Evolutionary conservation across 495 filamentous ascomycete species (phyloP).

Genomic region (Neurospora sp.): DNA sequence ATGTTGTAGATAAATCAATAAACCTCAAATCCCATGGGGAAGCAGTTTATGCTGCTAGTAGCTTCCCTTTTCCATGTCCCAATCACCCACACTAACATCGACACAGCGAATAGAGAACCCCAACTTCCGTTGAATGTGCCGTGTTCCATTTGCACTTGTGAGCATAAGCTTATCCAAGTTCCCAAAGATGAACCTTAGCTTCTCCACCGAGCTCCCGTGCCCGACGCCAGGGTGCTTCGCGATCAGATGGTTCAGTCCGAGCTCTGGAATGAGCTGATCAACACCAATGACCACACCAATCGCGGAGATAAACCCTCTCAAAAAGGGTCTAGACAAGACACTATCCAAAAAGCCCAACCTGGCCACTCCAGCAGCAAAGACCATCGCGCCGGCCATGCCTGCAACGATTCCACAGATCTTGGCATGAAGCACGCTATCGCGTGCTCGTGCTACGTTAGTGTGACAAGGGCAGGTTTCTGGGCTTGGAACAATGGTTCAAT

Average conservation of each 20-base stretch:
- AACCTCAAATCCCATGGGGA: no score
- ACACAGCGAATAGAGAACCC: not conserved
- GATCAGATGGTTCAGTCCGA: slow-evolving; percentile 61
- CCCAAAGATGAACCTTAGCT: slow-evolving; percentile 66
- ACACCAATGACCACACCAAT: slow-evolving; percentile 94
- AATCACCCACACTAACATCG: not conserved
- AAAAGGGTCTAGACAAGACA: slow-evolving; percentile 83
- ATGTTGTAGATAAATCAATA: no score
- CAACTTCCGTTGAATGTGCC: not conserved
- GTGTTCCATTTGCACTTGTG: not conserved
- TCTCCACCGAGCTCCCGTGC: slow-evolving; percentile 78
- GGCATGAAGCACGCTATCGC: slow-evolving; percentile 58
- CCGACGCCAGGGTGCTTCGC: slow-evolving; percentile 45
- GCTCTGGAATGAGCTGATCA: slow-evolving; percentile 85
- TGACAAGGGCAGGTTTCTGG: no score
- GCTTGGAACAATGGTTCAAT: no score
- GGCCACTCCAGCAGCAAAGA: slow-evolving; percentile 71
- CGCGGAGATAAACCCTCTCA: slow-evolving; percentile 91
- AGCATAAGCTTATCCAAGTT: slow-evolving; percentile 45
- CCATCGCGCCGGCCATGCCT: slow-evolving; percentile 75
- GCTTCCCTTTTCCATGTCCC: not conserved
- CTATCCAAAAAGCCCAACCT: slow-evolving; percentile 92
- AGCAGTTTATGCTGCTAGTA: not conserved
- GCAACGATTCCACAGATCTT: slow-evolving; percentile 83
- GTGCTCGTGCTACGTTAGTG: no score